Percentiles rank a stretch among this genome's conserved stretches.
phyloP scores from a whole-genome alignment of 2,329 filamentous ascomycete genomes.

The Phaeoacremonium minimum region DNA sequence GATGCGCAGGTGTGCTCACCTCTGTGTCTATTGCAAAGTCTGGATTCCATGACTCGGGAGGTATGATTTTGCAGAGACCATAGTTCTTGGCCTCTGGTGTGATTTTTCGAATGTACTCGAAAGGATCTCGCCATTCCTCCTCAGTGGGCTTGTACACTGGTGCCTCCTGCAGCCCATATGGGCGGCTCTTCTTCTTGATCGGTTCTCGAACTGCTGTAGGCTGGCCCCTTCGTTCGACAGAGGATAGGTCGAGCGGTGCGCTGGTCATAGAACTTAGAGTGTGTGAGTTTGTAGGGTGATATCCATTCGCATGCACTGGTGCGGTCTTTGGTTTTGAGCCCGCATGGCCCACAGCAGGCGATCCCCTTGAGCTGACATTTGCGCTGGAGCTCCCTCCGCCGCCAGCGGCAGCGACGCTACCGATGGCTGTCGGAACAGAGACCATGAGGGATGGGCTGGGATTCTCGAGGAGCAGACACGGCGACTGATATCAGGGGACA shows the following conservation, averaged over 20 bases:
- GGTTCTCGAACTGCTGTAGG: slow-evolving; percentile 72
- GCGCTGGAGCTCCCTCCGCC: slow-evolving; percentile 29
- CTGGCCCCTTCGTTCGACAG: slow-evolving; percentile 87
- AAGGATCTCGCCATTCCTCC: slow-evolving; percentile 91
- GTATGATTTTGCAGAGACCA: slow-evolving; percentile 93
- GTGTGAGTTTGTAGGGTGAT: slow-evolving; percentile 43
- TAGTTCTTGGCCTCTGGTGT: slow-evolving; percentile 79
- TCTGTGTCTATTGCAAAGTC: slow-evolving; percentile 95
- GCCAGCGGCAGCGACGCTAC: slow-evolving; percentile 24
- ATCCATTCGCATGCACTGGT: slow-evolving; percentile 48
- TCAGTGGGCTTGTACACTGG: slow-evolving; percentile 86
- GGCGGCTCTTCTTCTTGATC: slow-evolving; percentile 71
- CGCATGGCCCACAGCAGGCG: slow-evolving; percentile 39
- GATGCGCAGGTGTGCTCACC: slow-evolving; percentile 52
- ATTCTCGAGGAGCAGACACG: slow-evolving; percentile 3
- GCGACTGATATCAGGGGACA: too few relatives aligned
- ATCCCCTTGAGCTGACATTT: slow-evolving; percentile 47
- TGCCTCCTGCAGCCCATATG: slow-evolving; percentile 82
- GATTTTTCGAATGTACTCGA: slow-evolving; percentile 92
- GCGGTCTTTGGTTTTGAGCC: slow-evolving; percentile 39
- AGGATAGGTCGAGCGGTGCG: slow-evolving; percentile 72
- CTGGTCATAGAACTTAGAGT: slow-evolving; percentile 52
- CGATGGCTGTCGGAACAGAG: slow-evolving; percentile 31
- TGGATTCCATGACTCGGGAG: slow-evolving; percentile 90
- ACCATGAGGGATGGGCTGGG: slow-evolving; percentile 25